Conservation (phyloP, 2,329 filamentous ascomycete species). For the Colletotrichum euphorbiae region DNA sequence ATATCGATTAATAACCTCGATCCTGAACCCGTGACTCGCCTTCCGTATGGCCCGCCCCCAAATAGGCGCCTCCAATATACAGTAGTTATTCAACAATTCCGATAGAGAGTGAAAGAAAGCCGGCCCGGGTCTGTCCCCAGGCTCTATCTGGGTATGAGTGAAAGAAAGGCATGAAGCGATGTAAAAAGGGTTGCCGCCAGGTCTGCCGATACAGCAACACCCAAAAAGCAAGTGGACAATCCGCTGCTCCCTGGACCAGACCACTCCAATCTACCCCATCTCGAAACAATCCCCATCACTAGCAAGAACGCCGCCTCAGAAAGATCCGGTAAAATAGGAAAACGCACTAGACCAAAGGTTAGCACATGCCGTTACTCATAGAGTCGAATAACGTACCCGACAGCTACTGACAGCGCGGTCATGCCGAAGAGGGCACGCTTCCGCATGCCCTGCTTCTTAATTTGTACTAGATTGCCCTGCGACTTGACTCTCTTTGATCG, state of each 20-base stretch:
- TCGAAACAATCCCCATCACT: not conserved
- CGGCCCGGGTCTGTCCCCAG: constrained; percentile 28
- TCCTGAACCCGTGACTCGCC: constrained; percentile 18
- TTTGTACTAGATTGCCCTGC: constrained; percentile 69
- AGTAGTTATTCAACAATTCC: constrained; percentile 33
- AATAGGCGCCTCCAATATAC: constrained; percentile 33
- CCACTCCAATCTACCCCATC: constrained; percentile 19
- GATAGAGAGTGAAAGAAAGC: constrained; percentile 37
- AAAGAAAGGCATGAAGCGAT: constrained; percentile 39
- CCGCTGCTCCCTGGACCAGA: constrained; percentile 23
- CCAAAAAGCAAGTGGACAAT: constrained; percentile 24
- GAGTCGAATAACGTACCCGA: constrained; percentile 71
- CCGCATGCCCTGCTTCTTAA: constrained; percentile 88
- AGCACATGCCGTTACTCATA: not conserved
- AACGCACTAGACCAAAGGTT: constrained; percentile 51
- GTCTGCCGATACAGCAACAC: constrained; percentile 24
- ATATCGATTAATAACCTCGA: constrained; percentile 29
- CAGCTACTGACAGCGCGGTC: constrained; percentile 80
- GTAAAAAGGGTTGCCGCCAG: constrained; percentile 31
- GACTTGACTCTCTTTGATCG: constrained; percentile 83
- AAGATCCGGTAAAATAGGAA: constrained; percentile 64
- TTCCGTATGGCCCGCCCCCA: constrained; percentile 9
- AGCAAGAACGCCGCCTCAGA: constrained; percentile 48
- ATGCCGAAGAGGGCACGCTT: constrained; percentile 88
- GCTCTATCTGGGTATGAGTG: constrained; percentile 40